Conservation (phyloP, 2,329 filamentous ascomycete species). For the Trematosphaeria pertusa region DNA sequence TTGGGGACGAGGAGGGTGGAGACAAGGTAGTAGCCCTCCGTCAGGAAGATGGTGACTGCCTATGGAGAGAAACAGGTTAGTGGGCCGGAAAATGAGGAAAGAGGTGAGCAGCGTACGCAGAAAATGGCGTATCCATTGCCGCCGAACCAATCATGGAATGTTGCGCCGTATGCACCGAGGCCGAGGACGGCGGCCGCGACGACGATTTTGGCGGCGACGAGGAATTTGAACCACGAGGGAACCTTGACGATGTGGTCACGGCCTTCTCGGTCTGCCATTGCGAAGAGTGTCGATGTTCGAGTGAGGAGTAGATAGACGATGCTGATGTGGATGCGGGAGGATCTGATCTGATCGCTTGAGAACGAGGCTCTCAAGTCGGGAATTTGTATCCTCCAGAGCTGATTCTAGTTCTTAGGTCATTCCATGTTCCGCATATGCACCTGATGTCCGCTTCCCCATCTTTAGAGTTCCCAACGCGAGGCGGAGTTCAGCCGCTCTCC, state of each 20-base stretch:
- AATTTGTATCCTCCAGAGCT: no score
- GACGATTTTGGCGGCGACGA: constrained; percentile 8
- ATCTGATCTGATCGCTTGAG: no score
- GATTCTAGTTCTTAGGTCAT: no score
- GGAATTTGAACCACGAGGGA: constrained; percentile 5
- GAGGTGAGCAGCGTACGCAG: constrained; percentile 1
- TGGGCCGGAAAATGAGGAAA: neutral
- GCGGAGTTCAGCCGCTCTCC: no score
- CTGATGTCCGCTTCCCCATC: no score
- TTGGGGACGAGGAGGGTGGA: constrained; percentile 2
- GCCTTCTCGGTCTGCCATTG: neutral
- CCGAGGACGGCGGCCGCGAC: constrained; percentile 9
- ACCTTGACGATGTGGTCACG: constrained; percentile 9
- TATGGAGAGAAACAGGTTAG: neutral
- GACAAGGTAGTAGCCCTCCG: constrained; percentile 9
- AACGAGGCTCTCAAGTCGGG: no score
- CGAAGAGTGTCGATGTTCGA: neutral
- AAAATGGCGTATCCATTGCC: constrained; percentile 15
- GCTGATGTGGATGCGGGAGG: no score
- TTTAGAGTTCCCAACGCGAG: no score
- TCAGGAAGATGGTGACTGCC: constrained; percentile 9
- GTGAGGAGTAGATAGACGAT: no score
- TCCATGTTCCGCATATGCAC: no score
- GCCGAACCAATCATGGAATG: constrained; percentile 13
- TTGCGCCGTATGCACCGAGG: constrained; percentile 12